Conservation (phyloP, 345 rosid genomes). For the Eutrema heterophyllum region DNA sequence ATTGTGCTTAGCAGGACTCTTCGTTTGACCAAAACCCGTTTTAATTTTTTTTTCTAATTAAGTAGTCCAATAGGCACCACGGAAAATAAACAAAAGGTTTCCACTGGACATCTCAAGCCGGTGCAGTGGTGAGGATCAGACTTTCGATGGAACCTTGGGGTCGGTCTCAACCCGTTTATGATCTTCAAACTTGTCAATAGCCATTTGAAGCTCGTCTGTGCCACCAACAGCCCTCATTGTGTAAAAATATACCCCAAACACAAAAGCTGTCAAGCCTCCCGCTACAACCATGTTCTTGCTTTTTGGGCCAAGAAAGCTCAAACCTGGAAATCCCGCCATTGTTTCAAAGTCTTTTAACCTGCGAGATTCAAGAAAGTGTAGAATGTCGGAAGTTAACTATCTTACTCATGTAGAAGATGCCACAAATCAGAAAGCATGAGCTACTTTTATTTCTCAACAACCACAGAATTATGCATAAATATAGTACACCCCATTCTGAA, state of each 20-base stretch:
- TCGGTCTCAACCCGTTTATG: slow-evolving; percentile 37
- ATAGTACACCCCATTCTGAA: too few relatives aligned
- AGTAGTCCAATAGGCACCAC: not conserved
- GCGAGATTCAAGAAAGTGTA: not conserved
- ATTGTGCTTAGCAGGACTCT: not conserved
- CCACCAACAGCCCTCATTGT: slow-evolving; percentile 97
- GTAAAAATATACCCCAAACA: slow-evolving; percentile 84
- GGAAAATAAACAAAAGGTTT: not conserved
- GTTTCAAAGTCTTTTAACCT: slow-evolving; percentile 13
- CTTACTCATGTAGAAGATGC: not conserved
- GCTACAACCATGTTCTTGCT: slow-evolving; percentile 74
- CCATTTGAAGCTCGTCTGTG: slow-evolving; percentile 80
- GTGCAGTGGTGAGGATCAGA: slow-evolving; percentile 5
- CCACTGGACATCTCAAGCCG: not conserved
- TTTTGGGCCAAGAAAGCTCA: slow-evolving; percentile 51
- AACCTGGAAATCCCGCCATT: slow-evolving; percentile 58
- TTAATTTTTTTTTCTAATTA: too few relatives aligned
- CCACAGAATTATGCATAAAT: too few relatives aligned
- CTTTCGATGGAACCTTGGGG: slow-evolving; percentile 24
- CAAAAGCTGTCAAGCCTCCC: slow-evolving; percentile 70
- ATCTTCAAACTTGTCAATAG: slow-evolving; percentile 79
- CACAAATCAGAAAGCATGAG: not conserved
- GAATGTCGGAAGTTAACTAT: not conserved
- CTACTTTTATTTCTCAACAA: not conserved
- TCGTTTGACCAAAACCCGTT: not conserved